phyloP scores from a whole-genome alignment of 768 basidiomycete genomes.

The Termitomyces heimii region DNA sequence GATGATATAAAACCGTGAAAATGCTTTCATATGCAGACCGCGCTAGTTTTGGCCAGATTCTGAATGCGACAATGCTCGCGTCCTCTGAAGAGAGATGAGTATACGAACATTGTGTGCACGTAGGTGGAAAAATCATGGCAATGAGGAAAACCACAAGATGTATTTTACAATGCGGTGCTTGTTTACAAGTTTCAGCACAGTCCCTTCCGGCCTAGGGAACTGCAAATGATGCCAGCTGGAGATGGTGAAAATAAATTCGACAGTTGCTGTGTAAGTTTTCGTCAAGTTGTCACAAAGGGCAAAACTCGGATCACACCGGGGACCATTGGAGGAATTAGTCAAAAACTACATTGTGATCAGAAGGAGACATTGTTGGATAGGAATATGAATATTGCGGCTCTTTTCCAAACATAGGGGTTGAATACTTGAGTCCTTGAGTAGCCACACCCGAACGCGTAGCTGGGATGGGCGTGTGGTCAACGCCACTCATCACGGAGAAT shows the following conservation, averaged over 20 bases:
- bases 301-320: neutral
- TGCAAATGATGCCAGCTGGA: neutral
- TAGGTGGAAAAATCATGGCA: neutral
- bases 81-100: conserved; percentile 20
- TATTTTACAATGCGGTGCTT: neutral
- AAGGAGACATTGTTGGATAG: no score
- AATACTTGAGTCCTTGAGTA: no score
- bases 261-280: no score
- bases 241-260: no score
- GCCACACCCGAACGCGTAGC: neutral
- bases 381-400: neutral
- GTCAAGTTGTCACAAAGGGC: neutral
- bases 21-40: conserved; percentile 20
- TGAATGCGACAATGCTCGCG: conserved; percentile 19
- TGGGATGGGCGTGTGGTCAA: neutral
- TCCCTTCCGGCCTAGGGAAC: no score
- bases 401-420: neutral
- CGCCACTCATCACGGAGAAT: conserved; percentile 8
- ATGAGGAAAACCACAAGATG: neutral
- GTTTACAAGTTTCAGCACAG: no score
- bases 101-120: conserved; percentile 24
- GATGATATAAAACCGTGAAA: conserved; percentile 22
- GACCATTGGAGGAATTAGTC: neutral
- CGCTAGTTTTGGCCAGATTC: conserved; percentile 26
- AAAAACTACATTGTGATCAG: neutral